Conservation (phyloP, 331 rosid genomes). For the Malus hybrid region DNA sequence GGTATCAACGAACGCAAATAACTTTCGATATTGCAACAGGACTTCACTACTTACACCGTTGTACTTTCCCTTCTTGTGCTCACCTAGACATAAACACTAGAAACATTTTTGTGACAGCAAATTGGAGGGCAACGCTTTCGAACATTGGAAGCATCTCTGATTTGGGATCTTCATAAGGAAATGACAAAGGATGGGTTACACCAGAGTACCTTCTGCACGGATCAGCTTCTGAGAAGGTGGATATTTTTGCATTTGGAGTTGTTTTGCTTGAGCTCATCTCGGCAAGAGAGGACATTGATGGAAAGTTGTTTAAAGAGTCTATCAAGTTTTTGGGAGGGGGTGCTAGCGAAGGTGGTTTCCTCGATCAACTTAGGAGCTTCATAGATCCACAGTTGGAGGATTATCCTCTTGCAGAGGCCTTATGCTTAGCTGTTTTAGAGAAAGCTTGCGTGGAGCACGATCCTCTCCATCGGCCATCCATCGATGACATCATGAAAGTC, state of each 20-base stretch:
- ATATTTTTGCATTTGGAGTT: slow-evolving; percentile 63
- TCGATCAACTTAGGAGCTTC: slow-evolving; percentile 53
- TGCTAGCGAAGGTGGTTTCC: slow-evolving; percentile 41
- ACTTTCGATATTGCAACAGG: slow-evolving; percentile 67
- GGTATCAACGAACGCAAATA: slow-evolving; percentile 49
- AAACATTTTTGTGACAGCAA: slow-evolving; percentile 45
- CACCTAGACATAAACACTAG: slow-evolving; percentile 39
- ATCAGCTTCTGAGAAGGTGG: slow-evolving; percentile 38
- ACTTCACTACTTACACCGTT: slow-evolving; percentile 57
- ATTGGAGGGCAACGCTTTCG: slow-evolving; percentile 50
- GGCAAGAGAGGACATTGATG: slow-evolving; percentile 47
- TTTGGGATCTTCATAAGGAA: not conserved
- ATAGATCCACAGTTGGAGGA: slow-evolving; percentile 51
- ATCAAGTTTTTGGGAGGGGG: slow-evolving; percentile 45
- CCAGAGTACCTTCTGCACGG: slow-evolving; percentile 21
- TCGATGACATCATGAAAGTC: slow-evolving; percentile 64
- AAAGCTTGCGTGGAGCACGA: slow-evolving; percentile 66
- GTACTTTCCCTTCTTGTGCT: slow-evolving; percentile 56
- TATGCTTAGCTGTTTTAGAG: slow-evolving; percentile 50
- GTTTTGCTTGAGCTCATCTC: slow-evolving; percentile 60
- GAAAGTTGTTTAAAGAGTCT: slow-evolving; percentile 37
- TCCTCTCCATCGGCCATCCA: slow-evolving; percentile 51
- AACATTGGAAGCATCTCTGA: slow-evolving; percentile 32
- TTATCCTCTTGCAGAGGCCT: slow-evolving; percentile 50
- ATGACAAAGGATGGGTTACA: slow-evolving; percentile 28